Evolutionary conservation across 202 grass and related monocot species (phyloP), one percentile per base, ranked within the genome.

Genomic region (Setaria viridis): DNA sequence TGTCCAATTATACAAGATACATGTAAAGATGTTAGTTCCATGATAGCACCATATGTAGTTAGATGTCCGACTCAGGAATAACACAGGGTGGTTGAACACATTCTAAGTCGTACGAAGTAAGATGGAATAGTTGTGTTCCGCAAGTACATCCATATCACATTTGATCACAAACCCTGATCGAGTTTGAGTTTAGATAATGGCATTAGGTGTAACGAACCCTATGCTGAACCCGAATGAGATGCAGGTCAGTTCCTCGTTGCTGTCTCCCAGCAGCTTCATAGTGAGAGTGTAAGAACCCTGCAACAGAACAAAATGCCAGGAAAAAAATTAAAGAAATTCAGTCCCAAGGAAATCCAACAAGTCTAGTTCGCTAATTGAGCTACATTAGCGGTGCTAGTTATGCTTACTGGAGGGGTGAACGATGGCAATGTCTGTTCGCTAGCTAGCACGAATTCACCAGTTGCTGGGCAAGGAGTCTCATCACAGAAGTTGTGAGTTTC

Each of bases 401-500:
- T 87, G 64, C 88, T 89, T 89, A 99, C 93, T 13, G 93, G 93
- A 12, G 93, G 96, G 50, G 93, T 95, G 53, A 80, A 77, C 39
- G 85, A 87, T 17, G 93, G 90, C 67, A 95, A 81, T 19, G 72
- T 89, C 67, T 95, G 90, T 37, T 91, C 14, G 39, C 89, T 87
- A 41, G 90, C 37, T 64, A 92, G 71, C 9, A 82, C 84, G 64
- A 95, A 94, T 76, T 89, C 82, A 68, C 96, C 91, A 0, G 68
- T 85, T 43, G 43, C 85, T 63, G 91, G 93, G 72, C 93, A 99
- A 42, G 86, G 74, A 58, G 86, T 91, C 85, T 89, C 90, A 2
- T 85, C 83, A 59, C 96, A 99, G 20, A 99, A 71, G 90, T 94
- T 80, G 33, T 95, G 87, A 67, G 89, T 94, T 80, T 98, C 95